Base-by-base conservation (phyloP, 805 yeast species). In the Zygosaccharomyces rouxii region DNA sequence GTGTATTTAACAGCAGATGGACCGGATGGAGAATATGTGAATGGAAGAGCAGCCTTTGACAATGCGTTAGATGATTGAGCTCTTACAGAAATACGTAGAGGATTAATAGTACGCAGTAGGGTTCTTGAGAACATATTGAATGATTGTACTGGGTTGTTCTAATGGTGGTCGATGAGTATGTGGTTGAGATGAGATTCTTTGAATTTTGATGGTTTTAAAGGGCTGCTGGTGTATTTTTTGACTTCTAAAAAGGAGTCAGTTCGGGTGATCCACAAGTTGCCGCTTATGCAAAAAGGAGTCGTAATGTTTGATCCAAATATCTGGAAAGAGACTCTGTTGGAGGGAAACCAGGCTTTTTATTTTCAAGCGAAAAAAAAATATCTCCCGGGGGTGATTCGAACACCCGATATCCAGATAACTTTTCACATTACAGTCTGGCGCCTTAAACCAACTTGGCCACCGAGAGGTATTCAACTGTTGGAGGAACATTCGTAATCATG, bases 1-100 rank as follows among this genome's bases (percentile, higher is more conserved):
- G 98, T 88, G 77, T 79, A 90, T 70, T 78, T 81, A 52, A 83
- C 76, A 13, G 68, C 39, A 13, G 57, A 50, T 2, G 70, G 70
- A 2, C 70, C 70, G n/a, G 57, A 22, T 4, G 58, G 30, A 13
- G 66, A 55, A 47, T 58, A 61, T 7, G 62, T 63, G 53, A 64
- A 66, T 22, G 70, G 70, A 35, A 63, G 47, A 37, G 59, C 60
- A 3, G 53, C 47, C 53, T 63, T 65, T 40, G 58, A 65, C 44
- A 66, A 44, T 14, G 63, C 63, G 48, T 62, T 62, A n/a, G 59
- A 48, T 28, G 64, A 60, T 39, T 58, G 59, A 7, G 58, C 57
- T 50, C 66, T 58, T 25, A 58, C 38, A 39, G 54, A 55, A 44
- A 59, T 38, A 42, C 62, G 52, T 35, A 46, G 19, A 3, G 43